Conservation (phyloP, 495 filamentous ascomycete genomes). For the Antarctomyces pellizariae region DNA sequence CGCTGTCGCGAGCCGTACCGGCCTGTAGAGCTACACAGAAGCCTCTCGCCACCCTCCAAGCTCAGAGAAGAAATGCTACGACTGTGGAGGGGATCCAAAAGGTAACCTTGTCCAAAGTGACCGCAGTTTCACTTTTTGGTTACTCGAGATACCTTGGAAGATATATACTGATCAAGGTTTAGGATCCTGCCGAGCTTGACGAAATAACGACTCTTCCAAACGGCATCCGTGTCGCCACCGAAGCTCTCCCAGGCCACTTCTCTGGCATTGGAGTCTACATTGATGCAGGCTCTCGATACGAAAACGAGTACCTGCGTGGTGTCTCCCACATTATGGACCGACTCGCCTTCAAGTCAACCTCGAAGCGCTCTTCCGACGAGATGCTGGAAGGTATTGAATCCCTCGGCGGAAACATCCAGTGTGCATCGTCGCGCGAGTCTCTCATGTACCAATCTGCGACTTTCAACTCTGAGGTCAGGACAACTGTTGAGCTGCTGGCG, state of each 20-base stretch:
- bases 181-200: slow-evolving; percentile 83
- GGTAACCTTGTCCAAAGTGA: slow-evolving; percentile 4
- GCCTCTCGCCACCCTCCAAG: slow-evolving; percentile 6
- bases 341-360: slow-evolving; percentile 87
- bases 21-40: slow-evolving; percentile 2
- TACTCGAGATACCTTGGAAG: background rate
- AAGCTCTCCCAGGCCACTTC: slow-evolving; percentile 88
- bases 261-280: slow-evolving; percentile 90
- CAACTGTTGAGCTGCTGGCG: slow-evolving; percentile 63
- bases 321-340: slow-evolving; percentile 94
- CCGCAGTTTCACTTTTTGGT: no score
- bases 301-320: slow-evolving; percentile 62
- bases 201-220: slow-evolving; percentile 77
- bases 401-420: slow-evolving; percentile 87
- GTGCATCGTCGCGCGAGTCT: slow-evolving; percentile 80
- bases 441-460: slow-evolving; percentile 98
- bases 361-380: slow-evolving; percentile 43
- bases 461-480: slow-evolving; percentile 81
- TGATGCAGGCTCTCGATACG: slow-evolving; percentile 88
- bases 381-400: slow-evolving; percentile 72
- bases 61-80: slow-evolving; percentile 11
- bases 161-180: background rate
- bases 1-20: slow-evolving; percentile 6
- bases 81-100: slow-evolving; percentile 12
- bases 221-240: slow-evolving; percentile 83